A percentile compares a stretch with the other conserved stretches of the same genome.
phyloP scores from a whole-genome alignment of 768 basidiomycete genomes.

The Serendipita sp. region DNA sequence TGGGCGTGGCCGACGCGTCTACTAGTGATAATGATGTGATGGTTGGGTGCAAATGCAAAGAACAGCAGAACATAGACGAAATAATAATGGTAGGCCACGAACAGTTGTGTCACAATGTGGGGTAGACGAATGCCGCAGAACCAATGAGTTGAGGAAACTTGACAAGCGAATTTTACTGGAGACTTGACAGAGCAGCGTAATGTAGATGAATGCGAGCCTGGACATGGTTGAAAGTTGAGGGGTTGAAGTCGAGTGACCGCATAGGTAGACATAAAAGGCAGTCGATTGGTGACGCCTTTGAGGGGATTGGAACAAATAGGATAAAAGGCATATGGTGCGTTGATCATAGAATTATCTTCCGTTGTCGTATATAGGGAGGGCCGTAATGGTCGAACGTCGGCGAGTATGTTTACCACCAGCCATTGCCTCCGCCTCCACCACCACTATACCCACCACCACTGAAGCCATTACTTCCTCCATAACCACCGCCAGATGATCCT shows the following conservation, averaged over 20 bases:
- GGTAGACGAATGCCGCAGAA: slow-evolving; percentile 1
- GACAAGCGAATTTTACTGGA: slow-evolving; percentile 3
- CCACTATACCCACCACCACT: slow-evolving; percentile 19
- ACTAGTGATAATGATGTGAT: slow-evolving; percentile 3
- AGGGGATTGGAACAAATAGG: not conserved
- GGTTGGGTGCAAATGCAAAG: not conserved
- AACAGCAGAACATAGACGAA: slow-evolving; percentile 7
- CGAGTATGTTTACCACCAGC: slow-evolving; percentile 34
- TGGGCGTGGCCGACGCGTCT: slow-evolving; percentile 6
- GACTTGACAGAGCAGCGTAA: slow-evolving; percentile 6
- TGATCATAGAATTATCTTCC: not conserved
- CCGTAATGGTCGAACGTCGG: not conserved
- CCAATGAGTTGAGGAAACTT: not conserved
- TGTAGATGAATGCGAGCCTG: slow-evolving; percentile 1
- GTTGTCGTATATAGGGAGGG: not conserved
- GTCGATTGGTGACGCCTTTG: not conserved
- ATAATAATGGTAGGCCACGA: slow-evolving; percentile 7
- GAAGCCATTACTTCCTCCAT: slow-evolving; percentile 19
- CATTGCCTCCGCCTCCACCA: slow-evolving; percentile 15
- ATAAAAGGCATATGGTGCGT: not conserved
- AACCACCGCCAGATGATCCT: slow-evolving; percentile 17
- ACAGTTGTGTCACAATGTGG: not conserved
- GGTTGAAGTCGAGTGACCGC: not conserved
- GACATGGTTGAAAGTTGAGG: not conserved
- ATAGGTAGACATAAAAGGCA: not conserved